phyloP scores from a whole-genome alignment of 2,329 filamentous ascomycete species.

The Pestalotiopsis sp. region DNA sequence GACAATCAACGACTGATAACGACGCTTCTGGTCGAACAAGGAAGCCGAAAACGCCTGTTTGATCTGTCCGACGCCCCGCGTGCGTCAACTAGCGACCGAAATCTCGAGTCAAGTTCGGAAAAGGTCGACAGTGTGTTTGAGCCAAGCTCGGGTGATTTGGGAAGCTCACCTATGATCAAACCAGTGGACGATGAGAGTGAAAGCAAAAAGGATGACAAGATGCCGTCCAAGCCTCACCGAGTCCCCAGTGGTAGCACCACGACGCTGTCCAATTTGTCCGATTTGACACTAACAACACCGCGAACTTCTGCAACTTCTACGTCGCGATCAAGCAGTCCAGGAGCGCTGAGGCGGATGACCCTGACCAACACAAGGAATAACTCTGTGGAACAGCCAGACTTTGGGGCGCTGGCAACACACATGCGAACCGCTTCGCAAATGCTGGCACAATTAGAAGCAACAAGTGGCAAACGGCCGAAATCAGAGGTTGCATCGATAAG shows the following conservation, averaged over 20 bases:
- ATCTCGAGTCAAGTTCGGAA: conserved; percentile 39
- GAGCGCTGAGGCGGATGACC: conserved; percentile 61
- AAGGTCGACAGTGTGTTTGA: conserved; percentile 78
- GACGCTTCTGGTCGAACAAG: conserved; percentile 60
- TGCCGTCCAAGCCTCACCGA: conserved; percentile 22
- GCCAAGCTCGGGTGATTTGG: conserved; percentile 77
- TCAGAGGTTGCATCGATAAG: conserved; percentile 83
- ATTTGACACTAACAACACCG: conserved; percentile 64
- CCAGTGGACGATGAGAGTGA: conserved; percentile 53
- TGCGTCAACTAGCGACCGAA: conserved; percentile 43
- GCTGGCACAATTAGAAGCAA: conserved; percentile 81
- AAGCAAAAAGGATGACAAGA: conserved; percentile 35
- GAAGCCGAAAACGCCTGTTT: conserved; percentile 63
- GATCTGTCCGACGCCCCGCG: conserved; percentile 71
- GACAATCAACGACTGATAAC: conserved; percentile 71
- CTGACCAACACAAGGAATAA: conserved; percentile 57
- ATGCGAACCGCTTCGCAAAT: conserved; percentile 89
- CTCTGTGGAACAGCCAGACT: conserved; percentile 72
- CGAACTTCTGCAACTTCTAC: conserved; percentile 70
- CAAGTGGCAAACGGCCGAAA: conserved; percentile 77
- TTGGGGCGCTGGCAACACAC: conserved; percentile 81
- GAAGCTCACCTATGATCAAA: conserved; percentile 71
- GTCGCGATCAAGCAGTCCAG: conserved; percentile 71
- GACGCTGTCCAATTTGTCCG: conserved; percentile 54
- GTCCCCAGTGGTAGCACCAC: conserved; percentile 25